Evolutionary conservation across 2,329 filamentous ascomycete genomes (phyloP).

Genomic region (Phialocephala sp.): DNA sequence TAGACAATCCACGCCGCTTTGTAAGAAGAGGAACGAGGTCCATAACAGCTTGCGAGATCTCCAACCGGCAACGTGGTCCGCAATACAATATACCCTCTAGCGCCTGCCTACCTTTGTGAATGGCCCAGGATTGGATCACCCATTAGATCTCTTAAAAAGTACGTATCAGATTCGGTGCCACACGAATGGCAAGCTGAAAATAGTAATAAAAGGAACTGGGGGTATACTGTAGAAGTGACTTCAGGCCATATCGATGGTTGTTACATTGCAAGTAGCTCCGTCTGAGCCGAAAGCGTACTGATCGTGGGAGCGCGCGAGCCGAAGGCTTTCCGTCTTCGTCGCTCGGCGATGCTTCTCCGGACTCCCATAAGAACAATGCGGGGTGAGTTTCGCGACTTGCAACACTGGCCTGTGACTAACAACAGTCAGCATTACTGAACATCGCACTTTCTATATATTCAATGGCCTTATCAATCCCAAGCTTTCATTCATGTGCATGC

Average conservation of each 20-base stretch:
- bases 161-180: no score
- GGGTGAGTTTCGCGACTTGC: slow-evolving; percentile 3
- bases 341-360: background rate
- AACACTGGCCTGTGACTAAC: background rate
- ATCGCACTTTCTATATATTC: background rate
- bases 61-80: background rate
- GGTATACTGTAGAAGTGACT: no score
- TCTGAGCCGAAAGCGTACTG: background rate
- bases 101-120: no score
- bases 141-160: no score
- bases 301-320: background rate
- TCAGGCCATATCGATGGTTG: no score
- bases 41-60: background rate
- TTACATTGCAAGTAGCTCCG: no score
- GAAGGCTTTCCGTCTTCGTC: background rate
- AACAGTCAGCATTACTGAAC: background rate
- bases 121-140: no score
- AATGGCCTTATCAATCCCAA: background rate
- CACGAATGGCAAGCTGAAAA: no score
- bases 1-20: background rate
- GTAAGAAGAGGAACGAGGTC: background rate
- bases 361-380: background rate
- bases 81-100: background rate
- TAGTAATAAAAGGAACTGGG: no score
- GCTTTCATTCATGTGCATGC: background rate